Base-by-base conservation (phyloP, 2,329 filamentous ascomycete species). In the Endothia cerciana region DNA sequence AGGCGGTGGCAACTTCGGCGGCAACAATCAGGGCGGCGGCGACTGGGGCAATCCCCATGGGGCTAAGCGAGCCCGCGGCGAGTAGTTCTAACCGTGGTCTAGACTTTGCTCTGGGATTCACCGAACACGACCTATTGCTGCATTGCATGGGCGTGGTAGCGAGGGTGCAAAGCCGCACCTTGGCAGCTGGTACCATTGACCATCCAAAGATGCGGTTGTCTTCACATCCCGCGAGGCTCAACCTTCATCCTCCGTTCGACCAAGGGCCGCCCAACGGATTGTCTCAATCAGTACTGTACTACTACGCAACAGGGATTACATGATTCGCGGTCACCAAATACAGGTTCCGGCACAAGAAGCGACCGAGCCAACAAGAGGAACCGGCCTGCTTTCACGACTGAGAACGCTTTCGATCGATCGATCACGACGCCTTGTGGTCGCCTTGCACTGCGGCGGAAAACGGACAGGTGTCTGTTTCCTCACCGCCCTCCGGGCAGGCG, bases 11-110 rank as follows among this genome's bases (percentile, higher is more conserved):
- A 89, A 89, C 64, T 88, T 87, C 77, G 77, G 76, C 51, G 91
- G 91, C 82, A 94, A 94, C 73, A 79, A 82, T 71, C 83, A 84
- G 69, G 77, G 77, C 38, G 77, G 78, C 64, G 79, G 88, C 65
- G 89, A 89, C 64, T 88, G 87, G 77, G 91, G 91, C 82, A 94
- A 94, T 73, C 92, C 92, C 6, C 92, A 94, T 71, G 91, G 91
- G 38, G 88, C 89, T 3, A 95, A 95, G 80, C 84, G 92, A 70
- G 89, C 91, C 70, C 86, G 92, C 69, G 91, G 91, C 68, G 92
- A 94, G 75, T 85, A 81, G 40, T 10, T 6, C 22, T 59, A 2
- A 19, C 1, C 41, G n/a, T 25, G 19, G 19, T 19, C 51, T 65
- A 41, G 38, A 55, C 43, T 43, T 8, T 8, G 33, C 41, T 33